Base-by-base conservation (phyloP, 768 basidiomycete species). In the Phylloporus rhodoxanthus region DNA sequence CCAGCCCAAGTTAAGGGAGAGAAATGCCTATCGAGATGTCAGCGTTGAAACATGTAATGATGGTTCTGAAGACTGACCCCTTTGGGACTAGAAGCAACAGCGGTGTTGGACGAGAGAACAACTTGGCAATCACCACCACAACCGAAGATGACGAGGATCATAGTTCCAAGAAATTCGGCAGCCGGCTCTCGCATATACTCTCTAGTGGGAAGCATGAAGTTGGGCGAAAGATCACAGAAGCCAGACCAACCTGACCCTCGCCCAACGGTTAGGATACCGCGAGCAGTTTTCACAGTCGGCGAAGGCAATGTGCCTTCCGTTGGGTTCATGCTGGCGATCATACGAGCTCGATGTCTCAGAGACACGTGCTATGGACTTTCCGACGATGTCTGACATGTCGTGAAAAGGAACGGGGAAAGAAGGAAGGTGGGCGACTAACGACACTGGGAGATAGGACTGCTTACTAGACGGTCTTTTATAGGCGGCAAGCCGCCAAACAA, bases 141-240 rank as follows among this genome's bases (percentile, higher is more conserved):
- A 20, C 83, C 83, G 52, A 84, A 79, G 46, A 82, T 75, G 47
- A 82, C 68, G 8, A 85, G 67, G 26, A 84, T 68, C 58, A 75
- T 75, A 8, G 75, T 72, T 17, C 82, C 83, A 38, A 84, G 58
- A 55, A 84, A 82, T 62, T 85, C 84, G 14, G 81, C 84, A 25
- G 73, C 74, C 14, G 81, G 76, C 64, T 86, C 83, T 51, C 78
- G 72, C 34, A 84, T 60, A 40, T 61, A 59, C 48, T 71, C 66
- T 26, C 81, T 79, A 50, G 28, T 5, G 14, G 21, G 32, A 45
- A 20, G 23, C 8, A 19, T 61, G 39, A 62, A 44, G n/a, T 45
- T 9, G 21, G 41, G 4, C 3, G 1, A 39, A 14, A 43, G n/a
- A 37, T 9, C 0, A 11, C 17, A 29, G 47, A 33, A 20, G 17